Conservation (phyloP, 2,329 filamentous ascomycete genomes). For the Didymosphaeria variabile region DNA sequence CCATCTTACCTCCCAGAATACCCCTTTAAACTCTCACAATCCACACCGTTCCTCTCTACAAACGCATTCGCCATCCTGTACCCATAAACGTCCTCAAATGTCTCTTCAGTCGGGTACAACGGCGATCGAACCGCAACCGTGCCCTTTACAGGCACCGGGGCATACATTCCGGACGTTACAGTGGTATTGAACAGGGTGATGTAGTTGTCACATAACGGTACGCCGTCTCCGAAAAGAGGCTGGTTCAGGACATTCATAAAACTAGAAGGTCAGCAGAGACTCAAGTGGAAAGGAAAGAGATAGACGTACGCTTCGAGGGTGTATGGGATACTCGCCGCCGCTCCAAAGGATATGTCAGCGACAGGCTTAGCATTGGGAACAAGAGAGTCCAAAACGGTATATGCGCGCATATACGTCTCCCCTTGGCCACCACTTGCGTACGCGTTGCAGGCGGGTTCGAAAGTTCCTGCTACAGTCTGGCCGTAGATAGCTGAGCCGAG, state of each 20-base stretch:
- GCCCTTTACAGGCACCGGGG: slow-evolving; percentile 46
- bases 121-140: slow-evolving; percentile 38
- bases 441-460: slow-evolving; percentile 60
- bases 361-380: slow-evolving; percentile 30
- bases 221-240: slow-evolving; percentile 55
- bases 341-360: slow-evolving; percentile 24
- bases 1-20: slow-evolving; percentile 21
- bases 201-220: slow-evolving; percentile 55
- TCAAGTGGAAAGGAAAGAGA: slow-evolving; percentile 48
- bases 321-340: slow-evolving; percentile 29
- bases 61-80: slow-evolving; percentile 51
- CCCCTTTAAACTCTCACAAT: slow-evolving; percentile 41
- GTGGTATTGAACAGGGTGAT: slow-evolving; percentile 58
- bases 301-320: slow-evolving; percentile 34
- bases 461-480: slow-evolving; percentile 52
- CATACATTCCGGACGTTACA: slow-evolving; percentile 45
- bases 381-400: neutral
- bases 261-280: neutral
- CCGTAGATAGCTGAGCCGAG: slow-evolving; percentile 59
- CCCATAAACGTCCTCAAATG: slow-evolving; percentile 44
- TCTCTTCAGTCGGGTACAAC: slow-evolving; percentile 37
- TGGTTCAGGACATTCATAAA: slow-evolving; percentile 65
- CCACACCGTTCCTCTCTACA: slow-evolving; percentile 51
- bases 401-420: slow-evolving; percentile 12
- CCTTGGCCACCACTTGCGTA: slow-evolving; percentile 47